Conservation (phyloP, 108 stramenopile genomes). For the Fragilariopsis cylindrus region DNA sequence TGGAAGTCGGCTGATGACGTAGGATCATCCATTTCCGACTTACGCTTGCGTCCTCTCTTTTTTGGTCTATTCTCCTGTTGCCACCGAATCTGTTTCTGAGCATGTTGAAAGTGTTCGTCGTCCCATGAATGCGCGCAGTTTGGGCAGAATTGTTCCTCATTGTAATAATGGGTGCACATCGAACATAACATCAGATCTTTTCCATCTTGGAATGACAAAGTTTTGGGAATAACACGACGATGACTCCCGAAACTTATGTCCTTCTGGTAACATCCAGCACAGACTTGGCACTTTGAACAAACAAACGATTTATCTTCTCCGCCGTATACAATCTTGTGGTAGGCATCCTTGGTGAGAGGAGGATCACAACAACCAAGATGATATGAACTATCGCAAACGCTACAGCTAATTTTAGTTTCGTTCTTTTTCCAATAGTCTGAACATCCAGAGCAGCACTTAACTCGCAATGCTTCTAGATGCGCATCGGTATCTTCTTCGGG, state of each 20-base stretch:
- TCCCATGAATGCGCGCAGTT: conserved; percentile 68
- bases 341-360: conserved; percentile 39
- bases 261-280: conserved; percentile 57
- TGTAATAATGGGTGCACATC: conserved; percentile 53
- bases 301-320: conserved; percentile 37
- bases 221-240: conserved; percentile 28
- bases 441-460: conserved; percentile 47
- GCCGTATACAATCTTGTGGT: conserved; percentile 27
- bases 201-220: conserved; percentile 36
- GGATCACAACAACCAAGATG: conserved; percentile 61
- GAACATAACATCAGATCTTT: conserved; percentile 50
- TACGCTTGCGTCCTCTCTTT: conserved; percentile 51
- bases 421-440: conserved; percentile 43
- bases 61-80: conserved; percentile 29
- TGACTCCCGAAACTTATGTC: conserved; percentile 59
- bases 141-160: conserved; percentile 50
- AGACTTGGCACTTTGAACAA: conserved; percentile 54
- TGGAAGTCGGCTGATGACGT: conserved; percentile 24
- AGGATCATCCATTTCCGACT: conserved; percentile 34
- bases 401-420: conserved; percentile 38
- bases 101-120: conserved; percentile 55
- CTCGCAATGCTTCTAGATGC: conserved; percentile 14
- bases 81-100: conserved; percentile 42
- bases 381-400: conserved; percentile 40
- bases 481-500: conserved; percentile 20